Base-by-base conservation (phyloP, 768 basidiomycete genomes). In the Cubamyces sp. region DNA sequence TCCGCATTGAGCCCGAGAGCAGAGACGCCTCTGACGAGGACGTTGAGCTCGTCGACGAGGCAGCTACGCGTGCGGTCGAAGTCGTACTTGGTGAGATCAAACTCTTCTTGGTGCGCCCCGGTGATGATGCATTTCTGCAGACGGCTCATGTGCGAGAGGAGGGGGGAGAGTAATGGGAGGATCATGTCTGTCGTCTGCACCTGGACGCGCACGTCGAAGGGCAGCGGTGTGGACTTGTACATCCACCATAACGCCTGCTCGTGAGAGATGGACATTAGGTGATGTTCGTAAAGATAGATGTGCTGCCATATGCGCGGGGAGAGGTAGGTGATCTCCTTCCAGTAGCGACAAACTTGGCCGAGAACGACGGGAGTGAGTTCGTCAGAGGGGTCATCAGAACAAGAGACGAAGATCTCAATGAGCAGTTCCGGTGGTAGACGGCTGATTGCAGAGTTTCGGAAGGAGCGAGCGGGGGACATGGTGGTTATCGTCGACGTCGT, bases 241-340 rank as follows among this genome's bases (percentile, higher is more conserved):
- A 82, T 74, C 86, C 85, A 91, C 0, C 85, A 68, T 26, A 75
- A 68, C 3, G 84, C 84, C 57, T 87, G 82, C 0, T 72, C 64
- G 49, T 78, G 82, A 21, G 84, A 77, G 45, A 78, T 73, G 19
- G 71, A 30, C 16, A 78, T 68, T 8, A 73, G 64, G 37, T 75
- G 75, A 5, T 69, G 61, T n/a, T 84, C 82, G 69, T 82, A 73
- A 58, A 92, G 74, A 54, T 74, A 70, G 62, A 91, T 77, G 52
- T 71, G 74, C 66, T 84, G 84, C 90, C 89, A 92, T 48, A 87
- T 68, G 30, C 76, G 73, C 0, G 90, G 88, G 0, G 84, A 83
- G 1, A 77, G 72, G 66, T 81, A 69, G 39, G 83, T 78, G 45
- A 90, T 73, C 41, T 78, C 74, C 62, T 77, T 78, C 90, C 90